These are phyloP conservation scores for Diddensiella santjacobensis DNA, from an alignment of 805 yeast species.

Conservation along the genomic window DNA sequence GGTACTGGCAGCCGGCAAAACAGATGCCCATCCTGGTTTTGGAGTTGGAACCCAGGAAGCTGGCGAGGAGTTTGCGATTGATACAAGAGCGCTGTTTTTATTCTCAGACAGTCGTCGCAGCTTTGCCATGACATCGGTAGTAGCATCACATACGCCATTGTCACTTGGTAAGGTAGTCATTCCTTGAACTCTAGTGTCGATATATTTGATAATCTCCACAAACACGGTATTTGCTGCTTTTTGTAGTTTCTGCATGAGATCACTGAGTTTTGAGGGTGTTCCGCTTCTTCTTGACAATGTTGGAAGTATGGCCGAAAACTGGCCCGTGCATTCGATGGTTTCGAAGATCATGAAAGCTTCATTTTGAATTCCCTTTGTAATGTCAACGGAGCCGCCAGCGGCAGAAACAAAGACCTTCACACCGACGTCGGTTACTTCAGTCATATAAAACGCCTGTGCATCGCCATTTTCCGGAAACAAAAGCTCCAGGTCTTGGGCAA, in stretches of 20 bases:
- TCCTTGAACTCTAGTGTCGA: conserved; percentile 48
- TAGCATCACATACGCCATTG: conserved; percentile 64
- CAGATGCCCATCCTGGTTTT: conserved; percentile 50
- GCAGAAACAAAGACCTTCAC: conserved; percentile 37
- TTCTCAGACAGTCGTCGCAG: conserved; percentile 63
- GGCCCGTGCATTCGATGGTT: conserved; percentile 46
- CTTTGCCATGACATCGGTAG: conserved; percentile 67
- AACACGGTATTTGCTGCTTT: conserved; percentile 40
- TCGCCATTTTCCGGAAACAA: conserved; percentile 37
- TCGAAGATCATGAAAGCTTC: conserved; percentile 58
- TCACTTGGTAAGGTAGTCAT: conserved; percentile 56
- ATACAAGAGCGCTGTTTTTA: conserved; percentile 46
- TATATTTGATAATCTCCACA: conserved; percentile 51
- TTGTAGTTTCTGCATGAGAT: conserved; percentile 23
- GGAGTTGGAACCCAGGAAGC: conserved; percentile 68
- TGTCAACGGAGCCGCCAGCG: conserved; percentile 39
- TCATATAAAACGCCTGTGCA: conserved; percentile 31
- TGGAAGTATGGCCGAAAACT: conserved; percentile 35
- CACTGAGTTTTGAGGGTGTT: conserved; percentile 20
- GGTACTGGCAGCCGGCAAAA: conserved; percentile 45
- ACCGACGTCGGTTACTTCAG: conserved; percentile 34
- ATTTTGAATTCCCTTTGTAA: conserved; percentile 41
- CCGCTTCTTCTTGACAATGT: conserved; percentile 23
- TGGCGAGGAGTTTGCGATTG: conserved; percentile 50
- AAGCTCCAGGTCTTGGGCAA: conserved; percentile 44